These are phyloP conservation scores for Fraxinus latifolia DNA, from an alignment of 305 asterid genomes.

Conservation along the genomic window DNA sequence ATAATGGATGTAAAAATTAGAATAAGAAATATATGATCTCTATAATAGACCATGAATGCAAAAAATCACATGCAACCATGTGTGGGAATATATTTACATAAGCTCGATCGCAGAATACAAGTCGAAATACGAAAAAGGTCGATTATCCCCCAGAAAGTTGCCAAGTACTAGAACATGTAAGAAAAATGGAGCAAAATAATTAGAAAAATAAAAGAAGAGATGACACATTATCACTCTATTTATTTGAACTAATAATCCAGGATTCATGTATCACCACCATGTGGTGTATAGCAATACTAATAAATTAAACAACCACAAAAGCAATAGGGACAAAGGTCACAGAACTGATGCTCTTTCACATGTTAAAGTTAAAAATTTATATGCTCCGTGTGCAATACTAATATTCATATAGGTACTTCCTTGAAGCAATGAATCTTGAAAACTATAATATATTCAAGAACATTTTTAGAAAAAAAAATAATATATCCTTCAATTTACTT, in stretches of 20 bases:
- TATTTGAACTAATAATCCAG: not conserved
- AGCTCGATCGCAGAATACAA: not conserved
- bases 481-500: not conserved
- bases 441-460: slow-evolving; percentile 1
- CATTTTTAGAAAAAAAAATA: slow-evolving; percentile 1
- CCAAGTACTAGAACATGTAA: not conserved
- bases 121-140: not conserved
- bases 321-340: slow-evolving; percentile 33
- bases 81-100: not conserved
- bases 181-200: not conserved
- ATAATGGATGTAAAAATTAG: not conserved
- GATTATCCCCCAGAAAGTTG: not conserved
- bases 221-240: not conserved
- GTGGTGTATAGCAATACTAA: not conserved
- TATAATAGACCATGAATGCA: not conserved
- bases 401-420: slow-evolving; percentile 20
- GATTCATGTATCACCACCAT: not conserved
- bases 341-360: slow-evolving; percentile 24
- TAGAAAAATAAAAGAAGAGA: not conserved
- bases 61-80: not conserved
- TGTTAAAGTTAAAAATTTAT: slow-evolving; percentile 23
- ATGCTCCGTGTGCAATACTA: slow-evolving; percentile 33
- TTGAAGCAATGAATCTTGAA: slow-evolving; percentile 17
- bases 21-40: not conserved
- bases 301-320: slow-evolving; percentile 18